phyloP scores from a whole-genome alignment of 1,139 yeast genomes.

The Geotrichum phurueaensis region DNA sequence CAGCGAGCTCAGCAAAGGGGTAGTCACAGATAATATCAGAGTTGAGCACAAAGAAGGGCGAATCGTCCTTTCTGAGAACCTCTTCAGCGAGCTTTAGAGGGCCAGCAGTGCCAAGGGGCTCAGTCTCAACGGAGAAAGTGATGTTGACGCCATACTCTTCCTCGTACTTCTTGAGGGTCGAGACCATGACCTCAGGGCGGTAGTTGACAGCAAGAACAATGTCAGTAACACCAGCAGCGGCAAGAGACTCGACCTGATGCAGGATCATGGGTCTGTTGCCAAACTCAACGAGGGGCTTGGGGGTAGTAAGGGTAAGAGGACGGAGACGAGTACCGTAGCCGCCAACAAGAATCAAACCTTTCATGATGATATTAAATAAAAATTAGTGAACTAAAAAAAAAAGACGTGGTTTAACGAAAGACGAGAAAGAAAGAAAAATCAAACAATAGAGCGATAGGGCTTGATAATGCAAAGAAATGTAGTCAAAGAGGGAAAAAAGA shows the following conservation, averaged over 20 bases:
- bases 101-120: slow-evolving; percentile 99
- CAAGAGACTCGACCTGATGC: slow-evolving; percentile 97
- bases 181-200: slow-evolving; percentile 99
- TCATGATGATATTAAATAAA: slow-evolving; percentile 47
- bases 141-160: slow-evolving; percentile 88
- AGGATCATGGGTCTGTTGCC: slow-evolving; percentile 87
- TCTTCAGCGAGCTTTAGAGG: slow-evolving; percentile 96
- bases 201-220: slow-evolving; percentile 98
- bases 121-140: slow-evolving; percentile 97
- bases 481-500: slow-evolving; percentile 14
- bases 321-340: slow-evolving; percentile 99
- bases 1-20: slow-evolving; percentile 89
- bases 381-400: slow-evolving; percentile 1
- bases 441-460: slow-evolving; percentile 4
- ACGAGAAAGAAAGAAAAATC: not conserved
- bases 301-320: slow-evolving; percentile 93
- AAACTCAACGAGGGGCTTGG: slow-evolving; percentile 97
- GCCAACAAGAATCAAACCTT: slow-evolving; percentile 97
- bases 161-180: slow-evolving; percentile 90
- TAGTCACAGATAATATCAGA: slow-evolving; percentile 98
- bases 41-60: slow-evolving; percentile 96
- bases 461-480: slow-evolving; percentile 4
- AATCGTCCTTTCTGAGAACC: slow-evolving; percentile 84
- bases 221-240: slow-evolving; percentile 98
- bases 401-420: slow-evolving; percentile 14